Evolutionary conservation across 2,329 filamentous ascomycete genomes (phyloP).

Genomic region (Thelonectria rubi): DNA sequence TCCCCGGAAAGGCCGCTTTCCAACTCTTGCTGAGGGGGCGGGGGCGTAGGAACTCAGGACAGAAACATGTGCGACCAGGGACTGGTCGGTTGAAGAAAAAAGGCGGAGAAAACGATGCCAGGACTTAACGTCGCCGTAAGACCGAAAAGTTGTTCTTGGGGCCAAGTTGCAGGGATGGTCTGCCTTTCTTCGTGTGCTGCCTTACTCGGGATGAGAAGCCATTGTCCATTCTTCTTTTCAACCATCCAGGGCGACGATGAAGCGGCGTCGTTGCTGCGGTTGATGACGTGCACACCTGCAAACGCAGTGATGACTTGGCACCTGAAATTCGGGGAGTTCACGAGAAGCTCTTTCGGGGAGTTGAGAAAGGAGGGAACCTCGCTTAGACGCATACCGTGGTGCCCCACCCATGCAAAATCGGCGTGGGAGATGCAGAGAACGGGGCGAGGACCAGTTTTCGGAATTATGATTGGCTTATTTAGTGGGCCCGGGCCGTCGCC

Average conservation of each 20-base stretch:
- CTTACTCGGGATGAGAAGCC: not conserved
- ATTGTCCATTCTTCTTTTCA: not conserved
- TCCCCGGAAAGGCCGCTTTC: not conserved
- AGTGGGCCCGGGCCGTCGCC: constrained; percentile 4
- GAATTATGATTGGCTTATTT: constrained; percentile 6
- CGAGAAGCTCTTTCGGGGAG: constrained; percentile 23
- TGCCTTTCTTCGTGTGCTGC: not conserved
- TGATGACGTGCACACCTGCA: constrained; percentile 9
- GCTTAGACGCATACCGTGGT: constrained; percentile 7
- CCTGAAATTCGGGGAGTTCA: constrained; percentile 21
- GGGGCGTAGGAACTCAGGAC: constrained; percentile 15
- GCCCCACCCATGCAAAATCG: not conserved
- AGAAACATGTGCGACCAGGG: constrained; percentile 17
- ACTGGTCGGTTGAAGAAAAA: constrained; percentile 17
- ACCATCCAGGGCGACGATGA: not conserved
- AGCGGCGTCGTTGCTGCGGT: not conserved
- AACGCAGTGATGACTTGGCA: not conserved
- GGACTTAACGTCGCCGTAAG: constrained; percentile 26
- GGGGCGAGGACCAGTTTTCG: not conserved
- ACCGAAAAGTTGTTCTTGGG: constrained; percentile 19
- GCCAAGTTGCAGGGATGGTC: not conserved
- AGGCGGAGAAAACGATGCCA: constrained; percentile 30
- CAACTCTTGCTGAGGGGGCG: constrained; percentile 14
- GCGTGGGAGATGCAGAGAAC: not conserved
- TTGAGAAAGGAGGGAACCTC: constrained; percentile 13